Evolutionary conservation across 2,329 filamentous ascomycete genomes (phyloP).

Genomic region (Didymella keratinophila): DNA sequence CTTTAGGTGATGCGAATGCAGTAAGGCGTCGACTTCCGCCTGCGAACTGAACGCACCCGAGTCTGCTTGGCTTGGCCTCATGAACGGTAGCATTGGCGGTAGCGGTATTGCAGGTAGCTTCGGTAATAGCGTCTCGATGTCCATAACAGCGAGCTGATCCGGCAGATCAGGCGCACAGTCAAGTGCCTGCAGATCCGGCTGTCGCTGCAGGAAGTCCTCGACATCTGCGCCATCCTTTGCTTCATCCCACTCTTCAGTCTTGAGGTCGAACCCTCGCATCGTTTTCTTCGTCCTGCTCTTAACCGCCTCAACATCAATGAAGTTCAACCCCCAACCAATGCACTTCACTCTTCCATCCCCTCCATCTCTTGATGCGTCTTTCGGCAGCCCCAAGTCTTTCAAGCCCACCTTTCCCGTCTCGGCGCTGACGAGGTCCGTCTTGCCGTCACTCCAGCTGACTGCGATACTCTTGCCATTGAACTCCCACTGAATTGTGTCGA

Average conservation of each 20-base stretch:
- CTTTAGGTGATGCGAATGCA: slow-evolving; percentile 60
- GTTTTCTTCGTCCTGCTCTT: slow-evolving; percentile 51
- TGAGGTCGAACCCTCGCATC: slow-evolving; percentile 29
- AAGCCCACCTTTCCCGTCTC: slow-evolving; percentile 85
- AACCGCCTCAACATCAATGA: slow-evolving; percentile 59
- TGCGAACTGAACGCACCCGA: slow-evolving; percentile 52
- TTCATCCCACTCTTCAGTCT: slow-evolving; percentile 46
- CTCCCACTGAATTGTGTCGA: slow-evolving; percentile 56
- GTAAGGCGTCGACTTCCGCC: slow-evolving; percentile 50
- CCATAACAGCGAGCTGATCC: slow-evolving; percentile 52
- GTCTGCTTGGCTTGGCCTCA: slow-evolving; percentile 39
- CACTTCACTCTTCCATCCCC: slow-evolving; percentile 50
- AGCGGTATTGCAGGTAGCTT: slow-evolving; percentile 50
- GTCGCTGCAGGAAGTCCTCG: slow-evolving; percentile 52
- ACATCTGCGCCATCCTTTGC: slow-evolving; percentile 45
- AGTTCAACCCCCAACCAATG: slow-evolving; percentile 64
- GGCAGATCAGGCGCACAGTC: slow-evolving; percentile 50
- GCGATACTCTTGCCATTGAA: slow-evolving; percentile 74
- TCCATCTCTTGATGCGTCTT: slow-evolving; percentile 4
- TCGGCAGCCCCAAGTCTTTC: slow-evolving; percentile 53
- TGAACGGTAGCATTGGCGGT: slow-evolving; percentile 46
- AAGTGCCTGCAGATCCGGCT: slow-evolving; percentile 44
- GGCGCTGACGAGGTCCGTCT: slow-evolving; percentile 76
- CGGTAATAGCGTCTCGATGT: slow-evolving; percentile 48
- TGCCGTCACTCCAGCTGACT: slow-evolving; percentile 83